Percentiles rank a stretch among this genome's conserved stretches.
Conservation (phyloP, 2,329 filamentous ascomycete species). For the Calonectria hongkongensis region DNA sequence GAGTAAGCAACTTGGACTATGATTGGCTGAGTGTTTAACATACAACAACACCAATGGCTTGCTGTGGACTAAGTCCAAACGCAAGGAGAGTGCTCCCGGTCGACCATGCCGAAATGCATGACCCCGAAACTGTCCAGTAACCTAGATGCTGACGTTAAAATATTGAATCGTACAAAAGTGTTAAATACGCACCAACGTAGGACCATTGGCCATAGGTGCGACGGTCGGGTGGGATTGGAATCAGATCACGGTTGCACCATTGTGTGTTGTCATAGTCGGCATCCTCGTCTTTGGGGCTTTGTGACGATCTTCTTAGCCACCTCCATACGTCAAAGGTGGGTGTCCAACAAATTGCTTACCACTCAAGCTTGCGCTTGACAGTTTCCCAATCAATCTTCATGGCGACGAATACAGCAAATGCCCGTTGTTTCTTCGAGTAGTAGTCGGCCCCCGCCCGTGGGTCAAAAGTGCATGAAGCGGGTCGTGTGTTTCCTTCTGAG, state of each 20-base stretch:
- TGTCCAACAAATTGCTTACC: constrained; percentile 26
- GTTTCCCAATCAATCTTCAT: constrained; percentile 39
- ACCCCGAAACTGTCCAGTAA: constrained; percentile 52
- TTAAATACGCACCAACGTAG: constrained; percentile 49
- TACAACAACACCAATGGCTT: constrained; percentile 53
- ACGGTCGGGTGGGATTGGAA: constrained; percentile 54
- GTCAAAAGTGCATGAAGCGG: constrained; percentile 33
- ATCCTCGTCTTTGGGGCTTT: constrained; percentile 53
- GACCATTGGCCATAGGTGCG: constrained; percentile 54
- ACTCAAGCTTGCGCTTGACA: constrained; percentile 42
- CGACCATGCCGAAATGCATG: constrained; percentile 52
- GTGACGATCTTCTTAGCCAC: background rate
- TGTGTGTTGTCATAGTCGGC: constrained; percentile 57
- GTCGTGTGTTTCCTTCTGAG: constrained; percentile 19
- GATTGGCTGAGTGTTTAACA: background rate
- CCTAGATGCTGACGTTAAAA: constrained; percentile 30
- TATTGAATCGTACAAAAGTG: no score
- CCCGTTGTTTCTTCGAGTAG: constrained; percentile 24
- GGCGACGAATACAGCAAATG: constrained; percentile 10
- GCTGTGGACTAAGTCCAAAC: constrained; percentile 54
- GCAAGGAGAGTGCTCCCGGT: constrained; percentile 51
- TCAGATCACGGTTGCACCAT: constrained; percentile 59
- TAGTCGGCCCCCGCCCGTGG: constrained; percentile 21
- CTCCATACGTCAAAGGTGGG: background rate
- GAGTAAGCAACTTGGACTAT: background rate